Evolutionary conservation across 2,329 filamentous ascomycete species (phyloP), one percentile per base, ranked within the genome.

Genomic region (Colletotrichum agaves): DNA sequence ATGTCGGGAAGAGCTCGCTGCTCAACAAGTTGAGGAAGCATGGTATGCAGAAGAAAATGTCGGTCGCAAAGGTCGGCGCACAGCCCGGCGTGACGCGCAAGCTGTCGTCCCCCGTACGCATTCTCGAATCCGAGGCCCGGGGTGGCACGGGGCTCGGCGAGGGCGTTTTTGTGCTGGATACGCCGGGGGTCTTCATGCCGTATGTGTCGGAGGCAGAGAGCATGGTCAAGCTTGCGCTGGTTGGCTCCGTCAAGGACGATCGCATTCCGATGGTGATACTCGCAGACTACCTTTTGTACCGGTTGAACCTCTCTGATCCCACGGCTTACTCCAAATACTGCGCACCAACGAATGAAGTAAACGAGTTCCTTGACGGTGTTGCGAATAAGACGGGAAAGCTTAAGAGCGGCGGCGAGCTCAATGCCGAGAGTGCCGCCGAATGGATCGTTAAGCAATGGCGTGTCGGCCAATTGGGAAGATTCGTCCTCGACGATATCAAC

Each of bases 191-290:
- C 8, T 99, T 98, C 78, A 88, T 98, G 67, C 96, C 96, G 0
- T 97, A 97, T 77, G 91, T 98, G 31, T 87, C 91, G 0, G 88
- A 97, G 74, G 87, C 92, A 15, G 91, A 96, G 76, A 88, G 90
- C 50, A 99, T 99, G 96, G 84, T 99, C 70, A 98, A 97, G 79
- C 87, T 99, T n/a, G 91, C 94, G 2, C 87, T 98, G 1, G 94
- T 93, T 58, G 93, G 95, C 19, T 93, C 91, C 77, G 93, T 99
- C 61, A 97, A 97, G 78, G 93, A 97, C 77, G 92, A 91, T 0
- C 86, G 98, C 41, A 90, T 99, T 60, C 86, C 91, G 1, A 86
- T 90, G 15, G 87, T 92, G 66, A 92, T 92, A 23, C 80, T 98
- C 11, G 94, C 92, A 37, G 96, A 99, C 76, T 99, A 97, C 78